Conservation (phyloP, 1,284 basidiomycete species). For the Athelia sp. region DNA sequence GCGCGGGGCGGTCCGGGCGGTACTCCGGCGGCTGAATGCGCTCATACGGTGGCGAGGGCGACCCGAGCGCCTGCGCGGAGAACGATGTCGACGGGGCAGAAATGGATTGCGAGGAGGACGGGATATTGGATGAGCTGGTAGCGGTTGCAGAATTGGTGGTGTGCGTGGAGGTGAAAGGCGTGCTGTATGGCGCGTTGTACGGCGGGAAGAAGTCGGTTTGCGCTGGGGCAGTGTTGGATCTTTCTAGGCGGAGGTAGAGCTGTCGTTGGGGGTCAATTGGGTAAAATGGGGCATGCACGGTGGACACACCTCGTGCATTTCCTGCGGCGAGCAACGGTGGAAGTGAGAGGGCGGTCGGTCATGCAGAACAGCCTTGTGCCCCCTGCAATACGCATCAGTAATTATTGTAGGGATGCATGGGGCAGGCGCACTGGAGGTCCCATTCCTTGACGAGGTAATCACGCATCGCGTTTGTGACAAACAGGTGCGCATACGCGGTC, state of each 20-base stretch:
- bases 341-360: conserved; percentile 87
- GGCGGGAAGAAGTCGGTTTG: conserved; percentile 37
- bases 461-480: conserved; percentile 89
- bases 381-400: conserved; percentile 41
- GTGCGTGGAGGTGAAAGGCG: conserved; percentile 48
- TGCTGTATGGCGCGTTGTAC: conserved; percentile 49
- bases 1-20: conserved; percentile 72
- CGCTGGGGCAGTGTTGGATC: conserved; percentile 25
- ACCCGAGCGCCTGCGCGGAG: conserved; percentile 2
- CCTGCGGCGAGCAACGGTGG: conserved; percentile 59
- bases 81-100: background rate
- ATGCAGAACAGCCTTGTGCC: conserved; percentile 73
- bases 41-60: conserved; percentile 7
- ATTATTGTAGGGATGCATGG: conserved; percentile 2
- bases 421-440: conserved; percentile 62
- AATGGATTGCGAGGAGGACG: background rate
- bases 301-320: conserved; percentile 65
- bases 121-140: conserved; percentile 1
- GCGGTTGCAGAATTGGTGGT: conserved; percentile 6
- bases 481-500: conserved; percentile 84
- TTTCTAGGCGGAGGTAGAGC: conserved; percentile 53
- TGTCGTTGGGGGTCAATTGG: conserved; percentile 25
- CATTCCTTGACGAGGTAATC: conserved; percentile 66
- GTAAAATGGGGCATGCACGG: conserved; percentile 3
- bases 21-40: conserved; percentile 37